Base-by-base conservation (phyloP, 192 early-diverging fungal genomes). In the Lunasporangiospora selenospora region DNA sequence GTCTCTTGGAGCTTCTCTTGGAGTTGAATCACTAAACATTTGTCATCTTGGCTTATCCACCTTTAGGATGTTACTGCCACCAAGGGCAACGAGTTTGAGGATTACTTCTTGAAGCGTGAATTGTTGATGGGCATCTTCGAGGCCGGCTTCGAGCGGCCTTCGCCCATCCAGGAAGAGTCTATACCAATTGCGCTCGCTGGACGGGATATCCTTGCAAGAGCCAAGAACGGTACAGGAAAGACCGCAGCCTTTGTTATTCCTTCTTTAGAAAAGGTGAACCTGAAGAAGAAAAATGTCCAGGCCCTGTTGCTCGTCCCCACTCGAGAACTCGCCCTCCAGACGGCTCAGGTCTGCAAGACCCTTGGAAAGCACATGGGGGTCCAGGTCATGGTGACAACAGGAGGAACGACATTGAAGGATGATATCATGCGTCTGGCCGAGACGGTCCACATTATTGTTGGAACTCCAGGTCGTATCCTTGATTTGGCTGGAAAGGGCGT, bases 61-160 rank as follows among this genome's bases (percentile, higher is more conserved):
- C 54, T 24, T 18, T 47, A 81, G 79, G 96, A 98, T 79, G 96
- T 98, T 42, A 94, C 92, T 21, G 88, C 87, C 19, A 99, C 98
- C 53, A 98, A 99, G 81, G 98, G 98, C 51, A 98, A 98, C 78
- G 95, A 97, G 67, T 99, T 99, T 77, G 95, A 98, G 77, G 98
- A 99, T 79, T 99, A 97, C 77, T 97, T 92, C 79, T 82, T 99
- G 42, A 97, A 96, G 78, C 88, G 95, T 40, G 94, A 97, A 75
- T 83, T 99, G 46, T 80, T 97, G 43, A 99, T 99, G 97, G 97
- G 96, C 26, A 95, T 99, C 67, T 98, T 97, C 70, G 96, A 98
- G 80, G 94, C 95, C 26, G 98, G 98, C 47, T 98, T 99, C 67
- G 98, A 99, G 73, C 83, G 90, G 30, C 98, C 98, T 26, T 93